Evolutionary conservation across 1,284 basidiomycete species (phyloP).

Genomic region (Austroboletus sp.): DNA sequence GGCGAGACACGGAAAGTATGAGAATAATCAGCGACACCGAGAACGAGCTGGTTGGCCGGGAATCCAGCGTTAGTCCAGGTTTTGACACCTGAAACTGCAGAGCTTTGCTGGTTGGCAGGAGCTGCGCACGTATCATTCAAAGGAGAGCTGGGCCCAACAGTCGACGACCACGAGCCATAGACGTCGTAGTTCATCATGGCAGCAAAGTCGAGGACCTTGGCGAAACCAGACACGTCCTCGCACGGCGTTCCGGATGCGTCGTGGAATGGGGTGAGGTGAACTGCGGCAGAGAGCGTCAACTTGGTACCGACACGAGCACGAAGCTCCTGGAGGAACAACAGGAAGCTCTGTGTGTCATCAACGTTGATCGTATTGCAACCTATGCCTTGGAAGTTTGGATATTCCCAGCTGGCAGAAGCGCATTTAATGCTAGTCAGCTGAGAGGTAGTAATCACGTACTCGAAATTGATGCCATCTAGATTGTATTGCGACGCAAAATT

Average conservation of each 20-base stretch:
- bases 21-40: conserved; percentile 57
- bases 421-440: not conserved
- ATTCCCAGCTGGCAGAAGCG: conserved; percentile 37
- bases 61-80: conserved; percentile 58
- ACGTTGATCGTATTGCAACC: conserved; percentile 38
- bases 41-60: conserved; percentile 54
- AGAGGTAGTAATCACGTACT: conserved; percentile 4
- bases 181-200: conserved; percentile 70
- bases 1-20: conserved; percentile 37
- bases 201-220: conserved; percentile 50
- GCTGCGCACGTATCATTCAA: conserved; percentile 53
- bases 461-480: conserved; percentile 15
- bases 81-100: conserved; percentile 51
- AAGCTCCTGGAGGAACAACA: conserved; percentile 40
- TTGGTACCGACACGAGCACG: conserved; percentile 25
- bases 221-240: conserved; percentile 42
- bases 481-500: conserved; percentile 51
- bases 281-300: conserved; percentile 38
- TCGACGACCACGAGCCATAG: not conserved
- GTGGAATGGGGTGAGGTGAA: conserved; percentile 50
- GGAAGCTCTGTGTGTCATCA: conserved; percentile 36
- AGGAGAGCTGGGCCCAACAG: conserved; percentile 44
- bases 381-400: conserved; percentile 36
- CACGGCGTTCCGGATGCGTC: conserved; percentile 45
- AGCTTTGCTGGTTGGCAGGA: conserved; percentile 49